Evolutionary conservation across 805 yeast genomes (phyloP).

Genomic region (Starmera amethionina): DNA sequence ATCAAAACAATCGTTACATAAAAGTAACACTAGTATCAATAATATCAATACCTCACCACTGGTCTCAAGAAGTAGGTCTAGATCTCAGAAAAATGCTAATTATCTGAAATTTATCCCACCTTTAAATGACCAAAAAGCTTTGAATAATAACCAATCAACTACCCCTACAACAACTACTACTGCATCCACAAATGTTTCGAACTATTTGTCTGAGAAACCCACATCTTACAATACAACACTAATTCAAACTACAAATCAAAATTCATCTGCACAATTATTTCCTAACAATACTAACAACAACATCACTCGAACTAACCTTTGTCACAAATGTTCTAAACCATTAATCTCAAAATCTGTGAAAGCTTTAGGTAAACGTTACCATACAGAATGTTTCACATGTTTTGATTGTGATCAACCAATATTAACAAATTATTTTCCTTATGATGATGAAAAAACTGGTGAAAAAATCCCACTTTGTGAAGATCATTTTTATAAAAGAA

Average conservation of each 20-base stretch:
- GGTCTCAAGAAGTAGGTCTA: not conserved
- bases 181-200: not conserved
- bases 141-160: not conserved
- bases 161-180: not conserved
- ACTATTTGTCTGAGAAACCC: not conserved
- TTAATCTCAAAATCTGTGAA: slow-evolving; percentile 75
- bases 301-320: not conserved
- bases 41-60: not conserved
- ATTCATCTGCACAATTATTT: slow-evolving; percentile 3
- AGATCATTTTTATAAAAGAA: slow-evolving; percentile 79
- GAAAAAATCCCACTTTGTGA: slow-evolving; percentile 71
- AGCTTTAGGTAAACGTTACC: slow-evolving; percentile 72
- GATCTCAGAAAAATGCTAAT: slow-evolving; percentile 7
- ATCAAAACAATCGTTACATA: not conserved
- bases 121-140: slow-evolving; percentile 8
- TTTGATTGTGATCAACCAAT: slow-evolving; percentile 76
- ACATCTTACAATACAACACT: slow-evolving; percentile 4
- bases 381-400: slow-evolving; percentile 82
- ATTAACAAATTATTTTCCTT: slow-evolving; percentile 83
- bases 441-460: slow-evolving; percentile 33
- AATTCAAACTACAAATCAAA: slow-evolving; percentile 5
- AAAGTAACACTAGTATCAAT: not conserved
- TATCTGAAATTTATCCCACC: slow-evolving; percentile 21
- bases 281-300: not conserved
- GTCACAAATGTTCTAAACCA: slow-evolving; percentile 31